Base-by-base conservation (phyloP, 2,329 filamentous ascomycete species). In the Elsinoe ampelina region DNA sequence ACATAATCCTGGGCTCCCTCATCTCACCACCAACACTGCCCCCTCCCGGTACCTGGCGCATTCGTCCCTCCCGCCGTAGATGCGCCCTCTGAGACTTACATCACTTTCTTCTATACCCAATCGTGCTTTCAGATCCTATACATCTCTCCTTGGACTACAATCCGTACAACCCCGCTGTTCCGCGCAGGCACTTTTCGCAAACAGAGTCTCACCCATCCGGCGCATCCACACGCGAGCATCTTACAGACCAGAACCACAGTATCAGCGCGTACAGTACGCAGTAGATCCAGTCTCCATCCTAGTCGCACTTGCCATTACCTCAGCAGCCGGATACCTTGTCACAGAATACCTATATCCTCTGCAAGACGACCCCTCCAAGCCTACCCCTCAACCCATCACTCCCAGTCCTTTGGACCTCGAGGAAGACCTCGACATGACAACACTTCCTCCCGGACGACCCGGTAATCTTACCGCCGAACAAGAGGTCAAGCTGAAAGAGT, bases 401-500 rank as follows among this genome's bases (percentile, higher is more conserved):
- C 6, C 48, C 11, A 17, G 26, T 39, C 39, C 43, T 50, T 15
- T 30, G 26, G 32, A 55, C 43, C 11, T 2, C 11, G 54, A 32
- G 8, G 41, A 45, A 13, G 39, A 45, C 39, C 26, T 19, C 32
- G 51, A 57, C 61, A 63, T 65, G 58, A 76, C 69, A 19, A 67
- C 70, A 56, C 67, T 66, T 30, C 79, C 79, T 43, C 80, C 85
- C 36, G 93, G 93, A 55, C 84, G 90, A 60, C 81, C 89, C 56
- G 90, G 89, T 58, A 95, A 88, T 63, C 78, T 98, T 58, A 96
- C 91, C n/a, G 71, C 83, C 2, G 91, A 96, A 61, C 84, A 98
- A 73, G 89, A 95, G 65, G 80, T 81, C 61, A 96, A 95, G 74
- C 76, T 98, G 58, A 87, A 86, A 66, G 86, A 95, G 70, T 80